Conservation (phyloP, 75 land plant species). For the Ceratopteris richardii region DNA sequence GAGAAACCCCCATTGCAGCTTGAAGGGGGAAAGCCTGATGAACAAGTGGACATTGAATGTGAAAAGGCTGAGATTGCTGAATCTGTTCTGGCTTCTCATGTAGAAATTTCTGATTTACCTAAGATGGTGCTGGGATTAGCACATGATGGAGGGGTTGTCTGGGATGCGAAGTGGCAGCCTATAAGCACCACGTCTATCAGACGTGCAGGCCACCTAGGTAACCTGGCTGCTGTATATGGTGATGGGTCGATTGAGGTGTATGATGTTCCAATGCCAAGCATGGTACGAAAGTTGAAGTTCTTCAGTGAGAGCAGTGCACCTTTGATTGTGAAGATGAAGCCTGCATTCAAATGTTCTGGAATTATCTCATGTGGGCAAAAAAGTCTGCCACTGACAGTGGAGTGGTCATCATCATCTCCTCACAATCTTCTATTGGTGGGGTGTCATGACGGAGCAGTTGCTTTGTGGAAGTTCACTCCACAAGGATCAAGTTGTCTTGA, state of each 20-base stretch:
- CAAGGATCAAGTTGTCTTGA: slow-evolving; percentile 36
- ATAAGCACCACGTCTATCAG: too few species aligned
- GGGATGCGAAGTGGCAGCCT: slow-evolving; percentile 97
- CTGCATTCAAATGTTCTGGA: slow-evolving; percentile 87
- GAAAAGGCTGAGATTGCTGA: not conserved
- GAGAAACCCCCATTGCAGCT: too few species aligned
- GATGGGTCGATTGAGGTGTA: slow-evolving; percentile 91
- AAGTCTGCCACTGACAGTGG: slow-evolving; percentile 91
- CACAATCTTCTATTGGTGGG: slow-evolving; percentile 76
- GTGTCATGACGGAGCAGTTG: slow-evolving; percentile 95
- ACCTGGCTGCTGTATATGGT: slow-evolving; percentile 79
- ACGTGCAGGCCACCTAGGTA: slow-evolving; percentile 43
- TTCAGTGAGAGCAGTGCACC: slow-evolving; percentile 47
- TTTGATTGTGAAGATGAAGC: slow-evolving; percentile 59
- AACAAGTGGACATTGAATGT: not conserved
- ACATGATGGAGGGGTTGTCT: slow-evolving; percentile 89
- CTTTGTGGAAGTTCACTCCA: slow-evolving; percentile 71
- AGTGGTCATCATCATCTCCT: slow-evolving; percentile 87
- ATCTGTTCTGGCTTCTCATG: not conserved
- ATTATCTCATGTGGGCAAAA: slow-evolving; percentile 52
- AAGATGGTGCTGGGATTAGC: slow-evolving; percentile 70
- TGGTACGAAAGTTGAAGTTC: slow-evolving; percentile 23
- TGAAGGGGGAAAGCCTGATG: too few species aligned
- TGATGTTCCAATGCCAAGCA: slow-evolving; percentile 61
- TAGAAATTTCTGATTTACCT: slow-evolving; percentile 26